These are phyloP conservation scores for Brassica cretica DNA, from an alignment of 345 rosid species.

Conservation along the genomic window DNA sequence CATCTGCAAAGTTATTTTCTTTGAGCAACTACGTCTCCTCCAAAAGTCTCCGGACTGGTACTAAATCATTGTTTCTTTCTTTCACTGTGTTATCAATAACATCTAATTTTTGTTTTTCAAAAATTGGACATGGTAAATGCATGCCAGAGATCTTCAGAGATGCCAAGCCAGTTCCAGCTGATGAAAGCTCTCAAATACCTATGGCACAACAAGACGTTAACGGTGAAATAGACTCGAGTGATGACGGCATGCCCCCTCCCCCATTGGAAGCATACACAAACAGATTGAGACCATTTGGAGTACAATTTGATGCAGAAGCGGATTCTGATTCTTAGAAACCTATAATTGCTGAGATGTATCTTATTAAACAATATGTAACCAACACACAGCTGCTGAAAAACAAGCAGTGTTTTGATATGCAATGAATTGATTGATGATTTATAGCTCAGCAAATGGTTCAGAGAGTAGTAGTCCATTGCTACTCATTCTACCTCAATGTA, in stretches of 20 bases:
- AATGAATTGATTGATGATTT: slow-evolving; percentile 12
- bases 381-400: slow-evolving; percentile 23
- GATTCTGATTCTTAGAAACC: slow-evolving; percentile 47
- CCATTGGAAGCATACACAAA: slow-evolving; percentile 80
- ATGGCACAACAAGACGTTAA: slow-evolving; percentile 29
- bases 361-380: slow-evolving; percentile 23
- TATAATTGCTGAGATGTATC: not conserved
- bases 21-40: slow-evolving; percentile 6
- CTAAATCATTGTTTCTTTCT: too few relatives aligned
- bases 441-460: not conserved
- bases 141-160: slow-evolving; percentile 48
- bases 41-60: slow-evolving; percentile 44
- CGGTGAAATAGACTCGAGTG: slow-evolving; percentile 48
- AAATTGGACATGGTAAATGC: too few relatives aligned
- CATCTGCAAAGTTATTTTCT: slow-evolving; percentile 44
- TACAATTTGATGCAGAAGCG: slow-evolving; percentile 46
- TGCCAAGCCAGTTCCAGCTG: slow-evolving; percentile 30
- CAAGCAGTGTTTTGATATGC: slow-evolving; percentile 26
- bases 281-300: slow-evolving; percentile 54
- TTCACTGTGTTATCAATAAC: too few relatives aligned
- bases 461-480: not conserved
- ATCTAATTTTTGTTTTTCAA: too few relatives aligned
- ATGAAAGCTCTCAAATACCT: slow-evolving; percentile 36
- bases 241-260: slow-evolving; percentile 52
- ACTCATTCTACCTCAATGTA: not conserved